Base-by-base conservation (phyloP, 2,329 filamentous ascomycete species). In the Byssothecium circinans region DNA sequence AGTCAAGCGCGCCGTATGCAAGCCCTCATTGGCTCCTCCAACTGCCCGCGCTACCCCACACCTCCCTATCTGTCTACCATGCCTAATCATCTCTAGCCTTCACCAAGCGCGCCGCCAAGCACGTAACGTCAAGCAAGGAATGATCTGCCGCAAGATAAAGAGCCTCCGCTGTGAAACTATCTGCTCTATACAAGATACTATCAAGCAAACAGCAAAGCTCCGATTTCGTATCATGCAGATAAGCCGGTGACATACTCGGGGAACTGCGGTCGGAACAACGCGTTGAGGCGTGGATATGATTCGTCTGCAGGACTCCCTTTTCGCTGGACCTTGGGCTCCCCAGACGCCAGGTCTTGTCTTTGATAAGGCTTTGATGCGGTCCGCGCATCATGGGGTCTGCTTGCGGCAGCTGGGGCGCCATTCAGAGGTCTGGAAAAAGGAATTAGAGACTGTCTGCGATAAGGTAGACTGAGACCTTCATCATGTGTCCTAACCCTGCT, bases 311-410 rank as follows among this genome's bases (percentile, higher is more conserved):
- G n/a, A n/a, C 5, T n/a, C 7, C 32, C 14, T 6, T 34, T 7
- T 34, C 32, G 17, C 32, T n/a, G 32, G 12, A 18, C 17, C 32
- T 34, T 18, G 17, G 12, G n/a, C n/a, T n/a, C n/a, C n/a, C n/a
- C n/a, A n/a, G 14, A n/a, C 32, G 14, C 7, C 6, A n/a, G 7
- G 32, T 34, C 14, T 18, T 34, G n/a, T 3, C 15, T 27, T 14
- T 12, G 25, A 33, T 41, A 43, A 52, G 41, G 30, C 18, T 23
- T 10, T 23, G 40, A 18, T 40, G 10, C 23, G 18, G 36, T 18
- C 17, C 19, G 25, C 15, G 10, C 29, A 45, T 56, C 53, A 54
- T 47, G 47, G 40, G 53, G 53, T 50, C 45, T 37, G 43, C 50
- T 39, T 46, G 51, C 49, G 40, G 30, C 40, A 23, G 35, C 35